Evolutionary conservation across 2,329 filamentous ascomycete genomes (phyloP), one percentile per base, ranked within the genome.

Genomic region (Diaporthe vexans): DNA sequence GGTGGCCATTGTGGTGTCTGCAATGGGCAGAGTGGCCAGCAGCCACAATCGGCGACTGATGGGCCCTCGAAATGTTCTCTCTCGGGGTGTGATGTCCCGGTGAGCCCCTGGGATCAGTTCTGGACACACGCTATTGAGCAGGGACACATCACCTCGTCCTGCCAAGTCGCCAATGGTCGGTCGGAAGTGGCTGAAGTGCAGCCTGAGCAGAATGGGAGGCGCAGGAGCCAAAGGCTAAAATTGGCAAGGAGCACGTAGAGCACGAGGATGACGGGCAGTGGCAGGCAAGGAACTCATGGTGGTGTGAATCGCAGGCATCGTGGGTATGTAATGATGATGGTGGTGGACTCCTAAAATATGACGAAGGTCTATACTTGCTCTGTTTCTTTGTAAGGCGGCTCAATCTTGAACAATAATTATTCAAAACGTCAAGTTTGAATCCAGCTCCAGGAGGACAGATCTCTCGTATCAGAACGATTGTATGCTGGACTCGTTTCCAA

Each of bases 141-240:
- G 43, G 67, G 52, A 10, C 67, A 70, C 26, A 70, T 70, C 35
- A 9, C 19, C 9, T 46, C 52, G 10, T 70, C 67, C 4, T 70
- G 67, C n/a, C 35, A 24, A 37, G 24, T 19, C 35, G 52, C 67
- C 40, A 43, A 8, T 21, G 3, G 33, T 11, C 3, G 24, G 15
- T 70, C n/a, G 6, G 26, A 9, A 10, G 48, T 7, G 19, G 65
- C 33, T 4, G 2, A 24, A 24, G 48, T 4, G 4, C 10, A 15
- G n/a, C 10, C n/a, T 6, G 10, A 26, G 9, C 1, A 26, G 26
- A 1, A 24, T 26, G 48, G 48, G 21, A 24, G n/a, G 48, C 10
- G 10, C 4, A 24, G 17, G 11, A 52, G 48, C 48, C n/a, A 24
- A n/a, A 15, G n/a, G n/a, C 10, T 24, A 24, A 24, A 6, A 11